These are phyloP conservation scores for Plasmodium gonderi DNA, from an alignment of 169 alveolate species.

Conservation along the genomic window DNA sequence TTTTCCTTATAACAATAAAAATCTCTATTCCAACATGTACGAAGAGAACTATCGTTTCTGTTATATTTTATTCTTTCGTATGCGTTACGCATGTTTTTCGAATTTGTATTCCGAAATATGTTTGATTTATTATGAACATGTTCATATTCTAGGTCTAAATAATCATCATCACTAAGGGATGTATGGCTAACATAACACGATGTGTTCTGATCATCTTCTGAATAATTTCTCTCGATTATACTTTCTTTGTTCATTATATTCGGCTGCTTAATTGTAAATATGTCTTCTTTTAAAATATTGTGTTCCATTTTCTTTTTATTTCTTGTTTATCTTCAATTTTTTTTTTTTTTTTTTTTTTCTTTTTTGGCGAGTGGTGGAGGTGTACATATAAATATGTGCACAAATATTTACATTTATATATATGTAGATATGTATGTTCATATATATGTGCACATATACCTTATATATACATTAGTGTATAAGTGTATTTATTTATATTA, in stretches of 20 bases:
- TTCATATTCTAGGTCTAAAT: constrained; percentile 46
- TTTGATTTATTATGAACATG: constrained; percentile 8
- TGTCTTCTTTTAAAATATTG: constrained; percentile 23
- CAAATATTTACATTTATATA: neutral
- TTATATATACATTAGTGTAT: neutral
- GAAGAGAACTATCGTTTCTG: neutral
- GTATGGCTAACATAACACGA: constrained; percentile 63
- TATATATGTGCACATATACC: neutral
- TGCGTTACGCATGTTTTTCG: neutral
- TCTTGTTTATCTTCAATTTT: no score
- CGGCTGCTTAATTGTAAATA: neutral
- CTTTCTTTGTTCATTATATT: constrained; percentile 19
- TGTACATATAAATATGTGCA: neutral
- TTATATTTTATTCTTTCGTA: neutral
- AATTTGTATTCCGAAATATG: neutral
- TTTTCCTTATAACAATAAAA: neutral
- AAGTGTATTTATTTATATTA: neutral
- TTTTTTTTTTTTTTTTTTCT: neutral
- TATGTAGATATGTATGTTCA: neutral
- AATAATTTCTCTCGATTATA: constrained; percentile 25
- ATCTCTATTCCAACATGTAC: neutral
- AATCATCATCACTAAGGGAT: constrained; percentile 49
- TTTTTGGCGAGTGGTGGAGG: neutral
- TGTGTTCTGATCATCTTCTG: constrained; percentile 52
- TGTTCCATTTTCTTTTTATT: constrained; percentile 26